Conservation (phyloP, 148 eudicot species). For the Pouteria glomerata region DNA sequence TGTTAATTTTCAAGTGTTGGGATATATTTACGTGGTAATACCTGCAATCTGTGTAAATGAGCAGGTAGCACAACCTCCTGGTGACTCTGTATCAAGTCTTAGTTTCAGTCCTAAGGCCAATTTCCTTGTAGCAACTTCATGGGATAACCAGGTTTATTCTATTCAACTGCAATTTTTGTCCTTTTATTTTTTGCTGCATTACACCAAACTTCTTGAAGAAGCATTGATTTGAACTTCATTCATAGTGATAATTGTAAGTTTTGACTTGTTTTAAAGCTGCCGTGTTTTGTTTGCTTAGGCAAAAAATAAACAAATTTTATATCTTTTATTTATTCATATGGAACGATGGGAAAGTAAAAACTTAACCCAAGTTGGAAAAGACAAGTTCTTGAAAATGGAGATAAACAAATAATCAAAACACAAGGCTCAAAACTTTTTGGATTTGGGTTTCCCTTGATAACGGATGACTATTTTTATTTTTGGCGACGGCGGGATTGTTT, state of each 20-base stretch:
- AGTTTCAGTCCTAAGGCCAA: conserved; percentile 92
- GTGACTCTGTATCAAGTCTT: conserved; percentile 77
- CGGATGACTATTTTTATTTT: too few species aligned
- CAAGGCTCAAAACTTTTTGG: background rate
- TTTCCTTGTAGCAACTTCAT: conserved; percentile 78
- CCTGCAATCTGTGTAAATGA: too few species aligned
- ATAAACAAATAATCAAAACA: too few species aligned
- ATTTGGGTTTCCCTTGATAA: too few species aligned
- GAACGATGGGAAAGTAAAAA: background rate
- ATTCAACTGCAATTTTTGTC: background rate
- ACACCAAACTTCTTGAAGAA: background rate
- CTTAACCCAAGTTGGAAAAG: background rate
- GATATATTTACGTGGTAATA: too few species aligned
- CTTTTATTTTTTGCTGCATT: background rate
- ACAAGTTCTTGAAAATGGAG: too few species aligned
- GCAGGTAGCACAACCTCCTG: conserved; percentile 62
- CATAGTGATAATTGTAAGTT: too few species aligned
- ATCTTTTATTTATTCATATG: background rate
- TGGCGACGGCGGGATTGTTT: too few species aligned
- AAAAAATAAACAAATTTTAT: background rate
- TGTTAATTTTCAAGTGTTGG: background rate
- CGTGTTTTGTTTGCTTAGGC: background rate
- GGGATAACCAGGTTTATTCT: conserved; percentile 87
- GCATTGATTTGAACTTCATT: too few species aligned
- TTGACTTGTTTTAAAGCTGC: background rate